phyloP scores from a whole-genome alignment of 352 stramenopile genomes.

The Plasmopara muralis region DNA sequence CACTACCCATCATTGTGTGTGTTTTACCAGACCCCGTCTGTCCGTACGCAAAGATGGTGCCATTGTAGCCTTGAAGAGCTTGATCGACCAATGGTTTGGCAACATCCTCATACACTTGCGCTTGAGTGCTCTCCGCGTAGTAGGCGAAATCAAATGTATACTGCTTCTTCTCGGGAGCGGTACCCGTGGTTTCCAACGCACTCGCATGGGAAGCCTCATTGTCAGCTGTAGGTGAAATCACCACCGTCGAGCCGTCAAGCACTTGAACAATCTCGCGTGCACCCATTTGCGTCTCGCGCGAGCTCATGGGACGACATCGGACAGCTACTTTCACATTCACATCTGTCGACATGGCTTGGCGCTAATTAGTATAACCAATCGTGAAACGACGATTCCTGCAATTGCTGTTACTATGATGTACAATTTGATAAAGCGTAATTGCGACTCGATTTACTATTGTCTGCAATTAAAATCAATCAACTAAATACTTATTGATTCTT shows the following conservation, averaged over 20 bases:
- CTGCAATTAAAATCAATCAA: too few species aligned
- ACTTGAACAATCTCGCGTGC: conserved; percentile 50
- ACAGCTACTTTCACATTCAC: conserved; percentile 89
- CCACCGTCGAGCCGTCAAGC: conserved; percentile 43
- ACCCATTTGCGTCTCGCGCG: conserved; percentile 63
- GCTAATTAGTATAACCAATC: neutral
- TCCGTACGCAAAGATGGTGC: conserved; percentile 73
- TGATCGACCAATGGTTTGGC: conserved; percentile 71
- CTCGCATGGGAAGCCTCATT: conserved; percentile 9
- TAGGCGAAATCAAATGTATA: conserved; percentile 88
- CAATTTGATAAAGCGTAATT: too few species aligned
- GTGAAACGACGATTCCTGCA: too few species aligned
- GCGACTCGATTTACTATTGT: too few species aligned
- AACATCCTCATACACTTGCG: conserved; percentile 75
- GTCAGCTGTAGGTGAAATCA: conserved; percentile 36
- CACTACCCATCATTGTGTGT: conserved; percentile 82
- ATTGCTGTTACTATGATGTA: too few species aligned
- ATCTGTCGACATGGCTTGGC: conserved; percentile 44
- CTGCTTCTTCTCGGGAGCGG: conserved; percentile 28
- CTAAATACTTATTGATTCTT: conserved; percentile 23
- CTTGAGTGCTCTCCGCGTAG: conserved; percentile 60
- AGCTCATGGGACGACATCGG: conserved; percentile 81
- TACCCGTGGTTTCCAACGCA: conserved; percentile 6
- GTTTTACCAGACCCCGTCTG: conserved; percentile 82
- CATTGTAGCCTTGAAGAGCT: conserved; percentile 73